A percentile compares a stretch with the other conserved stretches of the same genome.
These are phyloP conservation scores for Kwoniella botswanensis DNA, from an alignment of 768 basidiomycete genomes.

Conservation along the genomic window DNA sequence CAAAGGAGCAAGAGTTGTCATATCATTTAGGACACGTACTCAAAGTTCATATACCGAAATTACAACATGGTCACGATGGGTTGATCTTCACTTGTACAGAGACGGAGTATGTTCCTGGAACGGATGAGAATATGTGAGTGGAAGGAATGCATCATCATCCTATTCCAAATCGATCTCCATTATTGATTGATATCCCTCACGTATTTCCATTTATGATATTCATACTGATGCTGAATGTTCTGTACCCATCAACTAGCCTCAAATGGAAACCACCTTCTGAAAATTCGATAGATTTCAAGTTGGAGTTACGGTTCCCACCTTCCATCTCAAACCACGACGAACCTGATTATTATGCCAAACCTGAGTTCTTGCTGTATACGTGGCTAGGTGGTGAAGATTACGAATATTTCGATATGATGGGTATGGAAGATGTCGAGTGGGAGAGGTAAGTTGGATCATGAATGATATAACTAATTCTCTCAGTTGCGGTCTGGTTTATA, in stretches of 20 bases:
- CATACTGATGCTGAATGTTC: neutral
- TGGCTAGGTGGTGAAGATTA: conserved; percentile 77
- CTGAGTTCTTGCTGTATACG: conserved; percentile 78
- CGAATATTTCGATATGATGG: conserved; percentile 82
- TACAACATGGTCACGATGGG: conserved; percentile 93
- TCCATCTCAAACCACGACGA: conserved; percentile 62
- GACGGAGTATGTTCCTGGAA: conserved; percentile 78
- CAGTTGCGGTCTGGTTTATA: too few species aligned
- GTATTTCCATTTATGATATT: conserved; percentile 8
- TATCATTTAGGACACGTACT: conserved; percentile 89
- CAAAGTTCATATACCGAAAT: conserved; percentile 74
- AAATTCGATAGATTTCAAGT: conserved; percentile 97
- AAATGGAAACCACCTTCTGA: conserved; percentile 99
- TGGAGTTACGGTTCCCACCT: conserved; percentile 90
- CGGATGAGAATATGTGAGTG: conserved; percentile 84
- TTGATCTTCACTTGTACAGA: conserved; percentile 93
- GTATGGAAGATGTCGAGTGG: conserved; percentile 89
- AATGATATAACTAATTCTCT: too few species aligned
- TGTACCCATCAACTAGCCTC: conserved; percentile 63
- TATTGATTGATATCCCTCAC: too few species aligned
- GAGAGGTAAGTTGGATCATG: conserved; percentile 68
- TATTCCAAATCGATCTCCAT: too few species aligned
- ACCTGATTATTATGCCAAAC: conserved; percentile 84
- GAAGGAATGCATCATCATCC: too few species aligned
- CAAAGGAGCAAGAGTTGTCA: conserved; percentile 84